phyloP scores from a whole-genome alignment of 2,329 filamentous ascomycete species.

The Dactylellina leptospora region DNA sequence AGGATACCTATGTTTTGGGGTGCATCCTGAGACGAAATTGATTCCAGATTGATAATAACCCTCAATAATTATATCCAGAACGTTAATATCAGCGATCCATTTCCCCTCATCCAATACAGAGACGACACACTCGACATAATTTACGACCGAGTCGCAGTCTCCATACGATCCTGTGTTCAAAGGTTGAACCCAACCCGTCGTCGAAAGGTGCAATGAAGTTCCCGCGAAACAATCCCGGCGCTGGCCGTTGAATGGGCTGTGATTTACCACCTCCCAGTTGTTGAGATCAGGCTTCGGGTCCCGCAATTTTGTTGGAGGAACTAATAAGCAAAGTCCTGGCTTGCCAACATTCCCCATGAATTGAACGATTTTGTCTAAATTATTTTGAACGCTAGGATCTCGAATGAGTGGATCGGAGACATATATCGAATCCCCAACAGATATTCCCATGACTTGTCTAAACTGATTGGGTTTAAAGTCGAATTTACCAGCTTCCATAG shows the following conservation, averaged over 20 bases:
- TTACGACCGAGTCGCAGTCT: slow-evolving; percentile 1
- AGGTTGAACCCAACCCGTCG: slow-evolving; percentile 24
- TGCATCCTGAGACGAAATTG: no score
- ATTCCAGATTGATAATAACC: no score
- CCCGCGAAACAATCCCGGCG: slow-evolving; percentile 8
- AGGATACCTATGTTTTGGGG: no score
- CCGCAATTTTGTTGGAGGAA: background rate
- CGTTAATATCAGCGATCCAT: slow-evolving; percentile 35
- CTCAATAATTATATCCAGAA: no score
- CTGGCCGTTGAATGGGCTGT: slow-evolving; percentile 14
- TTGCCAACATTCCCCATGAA: slow-evolving; percentile 33
- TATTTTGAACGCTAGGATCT: slow-evolving; percentile 1
- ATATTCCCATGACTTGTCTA: slow-evolving; percentile 29
- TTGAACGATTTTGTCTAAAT: background rate
- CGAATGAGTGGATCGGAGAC: slow-evolving; percentile 8
- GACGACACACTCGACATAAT: slow-evolving; percentile 18
- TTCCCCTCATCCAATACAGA: slow-evolving; percentile 26
- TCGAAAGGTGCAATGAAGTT: slow-evolving; percentile 24
- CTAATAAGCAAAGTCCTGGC: slow-evolving; percentile 7
- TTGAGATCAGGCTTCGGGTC: slow-evolving; percentile 8
- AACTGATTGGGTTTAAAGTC: background rate
- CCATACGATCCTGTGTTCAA: slow-evolving; percentile 2
- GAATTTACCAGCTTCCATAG: background rate
- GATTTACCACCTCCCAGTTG: slow-evolving; percentile 25
- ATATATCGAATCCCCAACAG: slow-evolving; percentile 26